Conservation (phyloP, 768 basidiomycete genomes). For the Macrolepiota fuliginosa region DNA sequence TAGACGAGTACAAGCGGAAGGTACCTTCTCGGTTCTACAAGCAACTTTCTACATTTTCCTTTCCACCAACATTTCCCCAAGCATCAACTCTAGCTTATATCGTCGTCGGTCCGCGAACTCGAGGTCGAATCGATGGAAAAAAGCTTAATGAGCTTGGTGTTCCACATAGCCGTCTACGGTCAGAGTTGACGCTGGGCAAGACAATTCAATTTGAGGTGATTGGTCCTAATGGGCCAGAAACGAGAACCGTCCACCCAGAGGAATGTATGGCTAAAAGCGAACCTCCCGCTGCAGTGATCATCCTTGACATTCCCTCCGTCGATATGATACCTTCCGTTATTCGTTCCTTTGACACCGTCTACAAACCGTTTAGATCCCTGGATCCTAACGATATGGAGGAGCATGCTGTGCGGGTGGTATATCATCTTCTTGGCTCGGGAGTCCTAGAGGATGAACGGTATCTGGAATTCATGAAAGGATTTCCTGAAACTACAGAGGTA, state of each 20-base stretch:
- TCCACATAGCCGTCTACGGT: slow-evolving; percentile 55
- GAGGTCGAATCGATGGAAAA: slow-evolving; percentile 70
- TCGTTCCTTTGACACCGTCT: slow-evolving; percentile 49
- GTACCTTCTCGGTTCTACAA: slow-evolving; percentile 32
- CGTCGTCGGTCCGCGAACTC: slow-evolving; percentile 48
- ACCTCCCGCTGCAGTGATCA: slow-evolving; percentile 49
- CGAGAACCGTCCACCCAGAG: slow-evolving; percentile 54
- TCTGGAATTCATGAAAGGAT: slow-evolving; percentile 66
- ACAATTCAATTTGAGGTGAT: slow-evolving; percentile 53
- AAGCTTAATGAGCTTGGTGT: slow-evolving; percentile 67
- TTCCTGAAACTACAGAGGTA: slow-evolving; percentile 62
- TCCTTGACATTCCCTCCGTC: slow-evolving; percentile 70
- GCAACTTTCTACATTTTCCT: slow-evolving; percentile 35
- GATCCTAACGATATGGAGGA: slow-evolving; percentile 36
- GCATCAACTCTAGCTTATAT: slow-evolving; percentile 46
- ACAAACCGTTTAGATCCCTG: slow-evolving; percentile 45
- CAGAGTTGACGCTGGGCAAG: slow-evolving; percentile 61
- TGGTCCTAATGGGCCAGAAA: slow-evolving; percentile 30
- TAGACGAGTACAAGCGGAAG: slow-evolving; percentile 27
- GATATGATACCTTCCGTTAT: slow-evolving; percentile 53
- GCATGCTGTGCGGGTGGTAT: slow-evolving; percentile 43
- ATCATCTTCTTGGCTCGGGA: slow-evolving; percentile 69
- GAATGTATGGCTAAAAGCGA: slow-evolving; percentile 58
- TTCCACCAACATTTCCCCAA: slow-evolving; percentile 14
- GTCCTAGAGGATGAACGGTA: slow-evolving; percentile 74